phyloP scores from a whole-genome alignment of 2,329 filamentous ascomycete species.

The Claviceps capensis region DNA sequence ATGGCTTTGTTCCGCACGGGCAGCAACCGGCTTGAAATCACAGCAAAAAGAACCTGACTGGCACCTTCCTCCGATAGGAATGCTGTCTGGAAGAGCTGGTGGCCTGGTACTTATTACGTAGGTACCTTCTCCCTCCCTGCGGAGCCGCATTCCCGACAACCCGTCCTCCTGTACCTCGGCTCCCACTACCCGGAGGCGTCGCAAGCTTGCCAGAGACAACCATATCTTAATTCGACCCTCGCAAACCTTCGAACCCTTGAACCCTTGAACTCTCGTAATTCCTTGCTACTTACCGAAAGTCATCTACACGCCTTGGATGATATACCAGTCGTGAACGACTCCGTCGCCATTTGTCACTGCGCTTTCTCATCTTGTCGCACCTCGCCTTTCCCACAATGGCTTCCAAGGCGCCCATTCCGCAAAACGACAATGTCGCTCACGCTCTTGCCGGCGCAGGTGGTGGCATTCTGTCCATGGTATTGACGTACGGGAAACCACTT shows the following conservation, averaged over 20 bases:
- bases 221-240: background rate
- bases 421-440: slow-evolving; percentile 94
- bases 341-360: background rate
- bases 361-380: background rate
- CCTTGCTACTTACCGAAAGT: too few species aligned
- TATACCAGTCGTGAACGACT: background rate
- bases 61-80: background rate
- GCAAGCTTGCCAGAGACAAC: background rate
- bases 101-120: background rate
- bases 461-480: slow-evolving; percentile 84
- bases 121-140: background rate
- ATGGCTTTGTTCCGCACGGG: slow-evolving; percentile 1
- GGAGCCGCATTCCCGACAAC: background rate
- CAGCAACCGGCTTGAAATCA: background rate
- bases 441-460: slow-evolving; percentile 86
- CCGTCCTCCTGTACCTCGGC: slow-evolving; percentile 2
- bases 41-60: background rate
- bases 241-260: background rate
- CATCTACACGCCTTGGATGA: background rate
- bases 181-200: background rate
- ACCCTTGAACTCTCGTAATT: background rate
- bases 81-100: background rate
- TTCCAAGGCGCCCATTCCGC: slow-evolving; percentile 54
- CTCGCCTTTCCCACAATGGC: slow-evolving; percentile 14
- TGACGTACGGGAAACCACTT: slow-evolving; percentile 52